phyloP scores from a whole-genome alignment of 495 filamentous ascomycete genomes.

The Ascodesmis nigricans region DNA sequence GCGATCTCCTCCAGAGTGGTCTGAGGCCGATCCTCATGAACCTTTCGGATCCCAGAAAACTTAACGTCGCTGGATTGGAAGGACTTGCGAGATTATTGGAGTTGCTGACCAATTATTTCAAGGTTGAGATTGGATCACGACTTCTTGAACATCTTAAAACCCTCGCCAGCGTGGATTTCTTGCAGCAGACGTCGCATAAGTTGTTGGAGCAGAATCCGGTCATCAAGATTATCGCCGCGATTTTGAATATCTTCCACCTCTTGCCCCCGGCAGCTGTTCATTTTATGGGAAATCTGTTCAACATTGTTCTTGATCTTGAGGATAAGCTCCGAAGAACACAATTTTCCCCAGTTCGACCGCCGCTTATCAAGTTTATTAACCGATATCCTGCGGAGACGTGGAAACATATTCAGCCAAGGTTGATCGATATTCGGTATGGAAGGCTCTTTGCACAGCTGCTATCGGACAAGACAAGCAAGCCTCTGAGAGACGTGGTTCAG shows the following conservation, averaged over 20 bases:
- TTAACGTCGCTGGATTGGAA: constrained; percentile 76
- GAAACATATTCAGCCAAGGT: constrained; percentile 47
- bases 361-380: constrained; percentile 86
- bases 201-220: constrained; percentile 75
- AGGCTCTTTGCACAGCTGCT: constrained; percentile 92
- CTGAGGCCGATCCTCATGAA: constrained; percentile 87
- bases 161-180: constrained; percentile 53
- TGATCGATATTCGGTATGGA: constrained; percentile 67
- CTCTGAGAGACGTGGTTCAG: constrained; percentile 50
- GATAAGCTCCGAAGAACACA: constrained; percentile 66
- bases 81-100: constrained; percentile 74
- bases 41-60: constrained; percentile 74
- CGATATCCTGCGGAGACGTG: constrained; percentile 76
- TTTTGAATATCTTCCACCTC: constrained; percentile 91
- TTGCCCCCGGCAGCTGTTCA: constrained; percentile 68
- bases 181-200: constrained; percentile 83
- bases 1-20: constrained; percentile 84
- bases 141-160: constrained; percentile 79
- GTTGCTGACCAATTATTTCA: constrained; percentile 92
- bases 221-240: constrained; percentile 81
- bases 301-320: constrained; percentile 75
- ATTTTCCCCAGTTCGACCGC: constrained; percentile 78
- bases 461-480: constrained; percentile 46
- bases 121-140: constrained; percentile 85
- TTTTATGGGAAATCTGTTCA: constrained; percentile 74